Evolutionary conservation across 169 alveolate species (phyloP).

Genomic region (Sarcocystis neurona): DNA sequence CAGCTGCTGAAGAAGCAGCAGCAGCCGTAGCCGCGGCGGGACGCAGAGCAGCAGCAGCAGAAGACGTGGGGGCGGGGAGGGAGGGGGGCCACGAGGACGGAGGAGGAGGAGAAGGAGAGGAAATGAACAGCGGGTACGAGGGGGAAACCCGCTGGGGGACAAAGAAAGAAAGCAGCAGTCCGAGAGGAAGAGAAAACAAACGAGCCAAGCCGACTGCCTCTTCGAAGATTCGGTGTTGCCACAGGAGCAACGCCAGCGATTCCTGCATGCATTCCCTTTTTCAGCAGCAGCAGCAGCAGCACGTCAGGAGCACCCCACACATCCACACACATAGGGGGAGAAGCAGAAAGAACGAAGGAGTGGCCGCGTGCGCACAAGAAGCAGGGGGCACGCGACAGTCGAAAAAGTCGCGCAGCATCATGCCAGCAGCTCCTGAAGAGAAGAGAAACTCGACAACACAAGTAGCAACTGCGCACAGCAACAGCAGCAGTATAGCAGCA

Average conservation of each 20-base stretch:
- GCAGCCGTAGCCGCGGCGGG: no score
- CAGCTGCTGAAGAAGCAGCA: neutral
- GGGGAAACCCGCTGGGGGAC: neutral
- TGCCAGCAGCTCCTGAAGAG: neutral
- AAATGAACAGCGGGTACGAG: neutral
- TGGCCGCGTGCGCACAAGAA: no score
- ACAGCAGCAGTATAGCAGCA: neutral
- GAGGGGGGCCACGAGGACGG: no score
- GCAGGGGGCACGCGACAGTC: no score
- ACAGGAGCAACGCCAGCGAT: neutral
- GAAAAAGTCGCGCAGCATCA: no score
- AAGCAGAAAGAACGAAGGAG: no score
- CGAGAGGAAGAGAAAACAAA: neutral
- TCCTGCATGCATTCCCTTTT: no score
- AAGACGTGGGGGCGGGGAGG: neutral
- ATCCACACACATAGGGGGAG: no score
- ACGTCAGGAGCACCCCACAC: no score
- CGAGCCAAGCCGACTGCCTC: constrained; percentile 23
- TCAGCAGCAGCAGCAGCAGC: no score
- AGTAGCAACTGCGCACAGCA: neutral
- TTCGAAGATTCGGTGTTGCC: constrained; percentile 25
- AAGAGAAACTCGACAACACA: no score
- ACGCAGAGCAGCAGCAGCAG: neutral
- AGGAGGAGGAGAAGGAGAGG: no score
- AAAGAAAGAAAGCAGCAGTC: neutral